Evolutionary conservation across 495 filamentous ascomycete species (phyloP), one percentile per base, ranked within the genome.

Genomic region (Lepraria neglecta): DNA sequence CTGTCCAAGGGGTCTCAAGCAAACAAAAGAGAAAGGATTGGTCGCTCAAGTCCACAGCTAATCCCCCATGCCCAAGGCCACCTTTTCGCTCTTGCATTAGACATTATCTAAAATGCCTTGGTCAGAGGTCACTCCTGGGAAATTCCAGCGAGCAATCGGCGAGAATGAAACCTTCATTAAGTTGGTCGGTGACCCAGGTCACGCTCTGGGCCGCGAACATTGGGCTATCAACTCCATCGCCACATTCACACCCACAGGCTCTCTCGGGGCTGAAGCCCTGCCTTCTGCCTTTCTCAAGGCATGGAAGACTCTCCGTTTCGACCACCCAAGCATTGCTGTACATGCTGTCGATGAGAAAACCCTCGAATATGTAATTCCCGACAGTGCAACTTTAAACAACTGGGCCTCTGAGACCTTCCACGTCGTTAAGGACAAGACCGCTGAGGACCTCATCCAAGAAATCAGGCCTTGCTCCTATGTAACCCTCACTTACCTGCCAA

Each of bases 131-230:
- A 35, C 30, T 7, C 61, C 56, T 6, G 57, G 59, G 7, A 52
- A 59, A 17, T 70, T 59, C 58, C 63, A 63, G 47, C 44, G 68
- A 11, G 60, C 65, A 3, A 28, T 71, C 6, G 69, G 69, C 2
- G 69, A 68, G 59, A 71, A 71, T 63, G 69, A 71, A 46, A 21
- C 28, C 2, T 62, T 71, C 56, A 71, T 71, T 63, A 71, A 71
- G 44, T 44, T 44, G 38, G 63, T 70, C 10, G 69, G 69, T 15
- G 68, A 71, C 28, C 57, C 51, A 28, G 66, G 30, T 19, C 65
- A 64, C 24, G 4, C 59, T n/a, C n/a, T 52, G 6, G 68, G 62
- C 19, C 61, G 60, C 30, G 68, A 69, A 31, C 59, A 65, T 21
- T 70, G 69, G 68, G 65, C 69, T 7, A 60, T 71, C 28, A 58